Evolutionary conservation across 495 filamentous ascomycete genomes (phyloP).

Genomic region (Talaromyces proteolyticus): DNA sequence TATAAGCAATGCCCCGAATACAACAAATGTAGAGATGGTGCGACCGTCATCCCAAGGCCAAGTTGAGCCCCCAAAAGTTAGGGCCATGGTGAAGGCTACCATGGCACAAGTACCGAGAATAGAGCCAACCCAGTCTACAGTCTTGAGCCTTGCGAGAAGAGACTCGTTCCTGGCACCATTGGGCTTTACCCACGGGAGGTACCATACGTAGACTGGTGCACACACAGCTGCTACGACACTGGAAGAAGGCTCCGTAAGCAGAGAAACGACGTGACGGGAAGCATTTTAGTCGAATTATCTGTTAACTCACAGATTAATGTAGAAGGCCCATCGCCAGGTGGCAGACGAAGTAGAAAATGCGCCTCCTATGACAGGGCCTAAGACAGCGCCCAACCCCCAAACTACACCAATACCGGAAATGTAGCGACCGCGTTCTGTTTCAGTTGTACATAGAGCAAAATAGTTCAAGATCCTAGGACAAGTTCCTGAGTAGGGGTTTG

Average conservation of each 20-base stretch:
- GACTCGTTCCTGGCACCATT: no score
- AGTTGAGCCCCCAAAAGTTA: conserved; percentile 47
- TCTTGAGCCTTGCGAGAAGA: conserved; percentile 29
- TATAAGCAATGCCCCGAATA: conserved; percentile 44
- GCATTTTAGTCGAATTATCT: no score
- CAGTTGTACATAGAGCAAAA: conserved; percentile 21
- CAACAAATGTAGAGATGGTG: conserved; percentile 48
- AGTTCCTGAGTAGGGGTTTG: no score
- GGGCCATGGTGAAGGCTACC: conserved; percentile 39
- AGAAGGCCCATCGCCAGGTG: conserved; percentile 59
- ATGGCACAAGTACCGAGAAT: conserved; percentile 25
- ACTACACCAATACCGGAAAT: conserved; percentile 23
- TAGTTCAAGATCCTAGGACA: conserved; percentile 28
- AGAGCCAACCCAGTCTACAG: conserved; percentile 20
- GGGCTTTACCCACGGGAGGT: no score
- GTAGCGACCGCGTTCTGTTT: conserved; percentile 27
- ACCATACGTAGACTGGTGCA: no score
- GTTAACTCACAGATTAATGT: no score
- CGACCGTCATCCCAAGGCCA: conserved; percentile 46
- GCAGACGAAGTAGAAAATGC: conserved; percentile 48
- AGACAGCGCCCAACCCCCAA: conserved; percentile 46
- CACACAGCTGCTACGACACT: no score
- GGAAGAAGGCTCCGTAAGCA: no score
- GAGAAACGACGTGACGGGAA: no score
- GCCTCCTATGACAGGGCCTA: conserved; percentile 60